phyloP scores from a whole-genome alignment of 1,284 basidiomycete genomes.

The Pseudozyma sp. region DNA sequence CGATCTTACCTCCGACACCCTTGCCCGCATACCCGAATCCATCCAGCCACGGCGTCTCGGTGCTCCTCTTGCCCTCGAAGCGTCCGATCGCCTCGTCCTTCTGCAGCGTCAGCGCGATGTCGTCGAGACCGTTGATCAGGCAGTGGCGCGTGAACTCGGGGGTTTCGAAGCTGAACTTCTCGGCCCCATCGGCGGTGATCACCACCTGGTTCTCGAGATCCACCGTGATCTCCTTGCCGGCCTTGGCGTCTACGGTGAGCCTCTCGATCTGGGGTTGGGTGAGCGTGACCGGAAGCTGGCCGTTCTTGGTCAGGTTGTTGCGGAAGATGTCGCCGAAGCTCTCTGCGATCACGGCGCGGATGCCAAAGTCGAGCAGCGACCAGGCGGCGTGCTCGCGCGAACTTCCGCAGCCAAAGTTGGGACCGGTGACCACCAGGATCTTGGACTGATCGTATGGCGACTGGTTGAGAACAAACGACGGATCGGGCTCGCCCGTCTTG shows the following conservation, averaged over 20 bases:
- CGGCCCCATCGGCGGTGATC: constrained; percentile 51
- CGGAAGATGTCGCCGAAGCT: constrained; percentile 65
- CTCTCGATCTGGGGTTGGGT: constrained; percentile 51
- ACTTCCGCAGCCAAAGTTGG: constrained; percentile 67
- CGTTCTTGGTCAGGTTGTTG: constrained; percentile 67
- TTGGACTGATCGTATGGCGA: constrained; percentile 56
- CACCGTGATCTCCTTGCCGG: constrained; percentile 59
- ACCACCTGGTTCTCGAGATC: constrained; percentile 62
- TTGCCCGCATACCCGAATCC: constrained; percentile 50
- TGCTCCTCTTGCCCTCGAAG: constrained; percentile 55
- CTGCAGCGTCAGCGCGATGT: constrained; percentile 64
- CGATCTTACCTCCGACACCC: constrained; percentile 24
- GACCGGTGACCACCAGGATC: constrained; percentile 62
- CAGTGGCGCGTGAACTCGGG: constrained; percentile 62
- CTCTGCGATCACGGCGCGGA: constrained; percentile 63
- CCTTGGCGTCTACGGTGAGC: constrained; percentile 59
- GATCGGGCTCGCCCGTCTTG: constrained; percentile 58
- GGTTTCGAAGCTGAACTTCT: constrained; percentile 56
- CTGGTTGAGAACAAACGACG: constrained; percentile 63
- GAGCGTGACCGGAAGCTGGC: constrained; percentile 59
- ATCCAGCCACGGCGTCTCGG: constrained; percentile 63
- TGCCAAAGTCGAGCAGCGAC: constrained; percentile 66
- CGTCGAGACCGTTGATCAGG: constrained; percentile 64
- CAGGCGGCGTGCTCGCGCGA: constrained; percentile 66
- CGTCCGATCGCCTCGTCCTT: constrained; percentile 53